A percentile compares a stretch with the other conserved stretches of the same genome.
Evolutionary conservation across 106 monocot genomes (phyloP).

Genomic region (Dendrobium huoshanense): DNA sequence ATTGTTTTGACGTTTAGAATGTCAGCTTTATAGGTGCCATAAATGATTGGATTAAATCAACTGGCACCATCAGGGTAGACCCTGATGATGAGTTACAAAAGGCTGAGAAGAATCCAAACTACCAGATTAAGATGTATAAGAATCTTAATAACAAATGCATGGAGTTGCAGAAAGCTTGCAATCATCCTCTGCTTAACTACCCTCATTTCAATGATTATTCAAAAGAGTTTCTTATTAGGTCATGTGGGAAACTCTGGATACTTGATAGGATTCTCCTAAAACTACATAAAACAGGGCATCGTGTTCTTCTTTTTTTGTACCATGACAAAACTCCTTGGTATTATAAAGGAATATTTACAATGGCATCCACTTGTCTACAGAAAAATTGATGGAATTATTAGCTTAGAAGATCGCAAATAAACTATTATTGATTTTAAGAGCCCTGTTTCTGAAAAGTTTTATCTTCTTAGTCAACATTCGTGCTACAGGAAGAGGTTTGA

Average conservation of each 20-base stretch:
- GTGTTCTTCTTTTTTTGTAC: constrained; percentile 97
- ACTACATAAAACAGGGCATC: constrained; percentile 88
- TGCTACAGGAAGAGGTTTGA: constrained; percentile 94
- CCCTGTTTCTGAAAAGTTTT: constrained; percentile 75
- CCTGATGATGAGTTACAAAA: constrained; percentile 80
- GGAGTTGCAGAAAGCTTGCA: constrained; percentile 93
- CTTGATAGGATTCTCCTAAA: constrained; percentile 96
- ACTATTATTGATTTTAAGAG: constrained; percentile 94
- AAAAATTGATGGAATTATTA: constrained; percentile 91
- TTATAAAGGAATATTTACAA: constrained; percentile 93
- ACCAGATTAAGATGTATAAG: constrained; percentile 77
- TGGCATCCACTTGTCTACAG: constrained; percentile 78
- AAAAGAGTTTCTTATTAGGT: constrained; percentile 76
- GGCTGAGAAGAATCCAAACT: constrained; percentile 67
- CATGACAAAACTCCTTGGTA: constrained; percentile 95
- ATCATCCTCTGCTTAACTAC: constrained; percentile 88
- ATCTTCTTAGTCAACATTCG: constrained; percentile 97
- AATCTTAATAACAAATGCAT: constrained; percentile 97
- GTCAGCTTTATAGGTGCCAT: constrained; percentile 91
- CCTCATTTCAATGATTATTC: constrained; percentile 73
- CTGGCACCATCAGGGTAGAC: constrained; percentile 89
- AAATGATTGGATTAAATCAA: constrained; percentile 96
- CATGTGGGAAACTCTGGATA: constrained; percentile 96
- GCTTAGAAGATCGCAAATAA: constrained; percentile 80
- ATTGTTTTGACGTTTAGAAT: constrained; percentile 89